Evolutionary conservation across 2,329 filamentous ascomycete species (phyloP), one percentile per base, ranked within the genome.

Genomic region (Phyllosticta citriasiana): DNA sequence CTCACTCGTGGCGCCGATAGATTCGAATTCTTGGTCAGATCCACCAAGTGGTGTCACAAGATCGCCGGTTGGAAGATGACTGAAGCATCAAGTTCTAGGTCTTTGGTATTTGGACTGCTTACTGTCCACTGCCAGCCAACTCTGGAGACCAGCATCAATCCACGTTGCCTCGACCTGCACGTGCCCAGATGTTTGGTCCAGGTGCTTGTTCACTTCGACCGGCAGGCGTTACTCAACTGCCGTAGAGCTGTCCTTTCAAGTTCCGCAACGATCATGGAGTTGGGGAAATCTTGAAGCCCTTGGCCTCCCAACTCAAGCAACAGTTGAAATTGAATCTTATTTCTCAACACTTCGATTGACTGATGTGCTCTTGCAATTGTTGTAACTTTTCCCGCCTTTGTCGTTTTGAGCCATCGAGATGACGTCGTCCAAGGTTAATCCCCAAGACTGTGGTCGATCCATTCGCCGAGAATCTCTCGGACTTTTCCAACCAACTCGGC

Each of bases 401-500:
- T 8, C 27, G 27, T 30, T 30, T 8, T 30, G 7, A 30, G 27
- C 27, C 27, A 30, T 6, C 7, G 27, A 30, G 27, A 30, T 30
- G 27, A 30, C 27, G 27, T 30, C 27, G 27, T 30, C 27, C 4
- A 2, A 8, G 27, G 26, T 60, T 40, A 60, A 35, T 40, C 53
- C n/a, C 58, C 58, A 12, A 60, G 58, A 27, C 58, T 56, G 53
- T 60, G 26, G 40, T 60, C 53, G 24, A 60, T 26, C 58, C 58
- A 60, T n/a, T 60, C n/a, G 8, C 58, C 53, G 47, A 60, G 33
- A 35, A 60, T 60, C 6, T 56, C 35, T 26, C 53, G 25, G 12
- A 53, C 35, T 12, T 30, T 54, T 12, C 55, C 25, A 1, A 56
- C 53, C 12, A 60, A 8, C 3, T 52, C 58, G 12, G 55, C 40